These are phyloP conservation scores for Neurospora sp. DNA, from an alignment of 495 filamentous ascomycete species.

Conservation along the genomic window DNA sequence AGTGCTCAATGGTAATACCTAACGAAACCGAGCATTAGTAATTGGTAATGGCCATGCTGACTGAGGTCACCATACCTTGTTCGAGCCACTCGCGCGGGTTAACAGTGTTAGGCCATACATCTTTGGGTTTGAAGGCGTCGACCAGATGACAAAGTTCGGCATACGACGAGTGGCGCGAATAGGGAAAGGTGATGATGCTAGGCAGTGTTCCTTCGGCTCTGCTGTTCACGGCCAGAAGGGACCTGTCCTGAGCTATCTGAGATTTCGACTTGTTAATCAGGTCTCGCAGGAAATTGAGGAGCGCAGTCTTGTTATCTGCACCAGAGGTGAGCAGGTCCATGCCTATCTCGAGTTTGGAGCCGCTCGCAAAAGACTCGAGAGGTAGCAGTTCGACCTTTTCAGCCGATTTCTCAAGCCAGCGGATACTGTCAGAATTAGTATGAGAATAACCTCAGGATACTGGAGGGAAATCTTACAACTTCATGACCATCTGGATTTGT, in stretches of 20 bases:
- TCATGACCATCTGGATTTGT: slow-evolving; percentile 36
- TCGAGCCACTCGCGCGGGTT: slow-evolving; percentile 50
- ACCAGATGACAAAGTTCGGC: slow-evolving; percentile 66
- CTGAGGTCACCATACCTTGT: slow-evolving; percentile 21
- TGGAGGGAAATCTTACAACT: slow-evolving; percentile 27
- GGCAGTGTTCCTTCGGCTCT: slow-evolving; percentile 19
- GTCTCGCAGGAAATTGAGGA: slow-evolving; percentile 16
- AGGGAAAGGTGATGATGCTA: slow-evolving; percentile 57
- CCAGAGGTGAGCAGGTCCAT: slow-evolving; percentile 15
- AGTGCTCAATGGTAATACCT: slow-evolving; percentile 45
- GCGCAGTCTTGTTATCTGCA: slow-evolving; percentile 14
- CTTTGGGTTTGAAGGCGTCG: slow-evolving; percentile 55
- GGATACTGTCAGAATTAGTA: slow-evolving; percentile 8
- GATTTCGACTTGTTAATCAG: slow-evolving; percentile 20
- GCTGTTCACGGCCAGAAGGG: not conserved
- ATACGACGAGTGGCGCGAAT: slow-evolving; percentile 85
- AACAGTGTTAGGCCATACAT: slow-evolving; percentile 80
- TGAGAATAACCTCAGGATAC: not conserved
- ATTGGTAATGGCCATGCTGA: not conserved
- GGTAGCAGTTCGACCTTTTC: slow-evolving; percentile 17
- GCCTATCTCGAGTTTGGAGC: slow-evolving; percentile 26
- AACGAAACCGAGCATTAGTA: slow-evolving; percentile 12
- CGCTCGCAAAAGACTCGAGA: slow-evolving; percentile 11
- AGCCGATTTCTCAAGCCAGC: slow-evolving; percentile 8
- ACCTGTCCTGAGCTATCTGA: not conserved